These are phyloP conservation scores for Podospora bellae-mahoneyi DNA, from an alignment of 495 filamentous ascomycete genomes.

Conservation along the genomic window DNA sequence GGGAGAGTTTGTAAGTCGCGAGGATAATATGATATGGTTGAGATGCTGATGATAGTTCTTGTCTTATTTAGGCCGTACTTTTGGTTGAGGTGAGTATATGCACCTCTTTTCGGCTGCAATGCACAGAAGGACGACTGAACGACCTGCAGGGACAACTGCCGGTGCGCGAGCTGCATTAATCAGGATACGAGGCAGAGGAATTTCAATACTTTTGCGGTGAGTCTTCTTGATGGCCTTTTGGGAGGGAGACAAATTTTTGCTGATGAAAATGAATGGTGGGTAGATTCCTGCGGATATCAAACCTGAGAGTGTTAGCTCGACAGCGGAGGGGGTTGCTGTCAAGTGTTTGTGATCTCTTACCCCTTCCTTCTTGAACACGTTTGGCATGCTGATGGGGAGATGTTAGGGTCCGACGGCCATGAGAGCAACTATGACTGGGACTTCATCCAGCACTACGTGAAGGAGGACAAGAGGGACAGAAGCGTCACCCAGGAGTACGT, in stretches of 20 bases:
- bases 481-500: neutral
- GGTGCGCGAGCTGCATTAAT: conserved; percentile 69
- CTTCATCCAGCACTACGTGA: conserved; percentile 50
- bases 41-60: neutral
- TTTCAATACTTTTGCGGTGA: conserved; percentile 61
- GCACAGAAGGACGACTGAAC: neutral
- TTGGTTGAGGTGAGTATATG: conserved; percentile 40
- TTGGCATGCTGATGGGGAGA: conserved; percentile 8
- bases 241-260: neutral
- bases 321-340: conserved; percentile 38
- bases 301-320: conserved; percentile 31
- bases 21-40: neutral
- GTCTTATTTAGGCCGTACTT: conserved; percentile 20
- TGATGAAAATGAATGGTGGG: neutral
- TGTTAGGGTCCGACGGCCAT: conserved; percentile 49
- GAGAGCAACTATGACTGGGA: conserved; percentile 51
- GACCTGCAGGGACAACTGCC: conserved; percentile 72
- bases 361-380: neutral
- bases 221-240: neutral
- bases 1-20: neutral
- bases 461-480: conserved; percentile 16
- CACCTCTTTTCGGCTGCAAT: neutral
- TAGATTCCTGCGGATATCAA: conserved; percentile 53
- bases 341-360: conserved; percentile 37
- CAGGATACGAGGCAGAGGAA: conserved; percentile 72